Percentiles rank a stretch among this genome's conserved stretches.
These are phyloP conservation scores for Parietaria judaica DNA, from an alignment of 306 rosid genomes.

Conservation along the genomic window DNA sequence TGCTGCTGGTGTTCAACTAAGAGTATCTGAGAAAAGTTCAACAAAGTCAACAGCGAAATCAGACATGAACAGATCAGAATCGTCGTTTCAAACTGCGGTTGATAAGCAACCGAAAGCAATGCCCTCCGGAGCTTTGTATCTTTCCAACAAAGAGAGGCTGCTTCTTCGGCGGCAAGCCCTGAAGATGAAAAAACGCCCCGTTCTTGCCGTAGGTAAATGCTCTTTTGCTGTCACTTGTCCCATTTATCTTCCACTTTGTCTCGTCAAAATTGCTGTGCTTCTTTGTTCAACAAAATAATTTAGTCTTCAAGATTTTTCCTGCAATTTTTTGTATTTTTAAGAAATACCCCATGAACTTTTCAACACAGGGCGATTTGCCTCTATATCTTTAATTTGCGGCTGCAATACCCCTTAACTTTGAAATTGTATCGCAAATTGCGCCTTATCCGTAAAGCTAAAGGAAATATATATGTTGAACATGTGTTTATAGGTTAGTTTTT, in stretches of 20 bases:
- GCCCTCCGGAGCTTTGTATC: constrained; percentile 34
- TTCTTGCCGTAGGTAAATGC: constrained; percentile 66
- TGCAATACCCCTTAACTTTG: no score
- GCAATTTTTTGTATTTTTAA: no score
- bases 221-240: constrained; percentile 11
- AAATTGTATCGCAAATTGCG: no score
- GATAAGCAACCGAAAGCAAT: constrained; percentile 23
- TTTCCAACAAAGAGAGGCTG: constrained; percentile 80
- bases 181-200: constrained; percentile 60
- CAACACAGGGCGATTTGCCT: background rate
- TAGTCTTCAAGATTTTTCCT: no score
- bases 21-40: constrained; percentile 12
- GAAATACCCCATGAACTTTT: background rate
- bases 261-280: constrained; percentile 7
- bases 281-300: no score
- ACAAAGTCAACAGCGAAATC: constrained; percentile 24
- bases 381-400: no score
- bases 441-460: no score
- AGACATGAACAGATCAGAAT: constrained; percentile 23
- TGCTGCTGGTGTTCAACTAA: constrained; percentile 19
- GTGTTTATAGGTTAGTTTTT: no score
- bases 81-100: constrained; percentile 24
- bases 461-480: no score
- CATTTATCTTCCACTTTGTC: constrained; percentile 4
- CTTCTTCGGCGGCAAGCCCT: constrained; percentile 79